Evolutionary conservation across 2,329 filamentous ascomycete genomes (phyloP).

Genomic region (Nemania serpens): DNA sequence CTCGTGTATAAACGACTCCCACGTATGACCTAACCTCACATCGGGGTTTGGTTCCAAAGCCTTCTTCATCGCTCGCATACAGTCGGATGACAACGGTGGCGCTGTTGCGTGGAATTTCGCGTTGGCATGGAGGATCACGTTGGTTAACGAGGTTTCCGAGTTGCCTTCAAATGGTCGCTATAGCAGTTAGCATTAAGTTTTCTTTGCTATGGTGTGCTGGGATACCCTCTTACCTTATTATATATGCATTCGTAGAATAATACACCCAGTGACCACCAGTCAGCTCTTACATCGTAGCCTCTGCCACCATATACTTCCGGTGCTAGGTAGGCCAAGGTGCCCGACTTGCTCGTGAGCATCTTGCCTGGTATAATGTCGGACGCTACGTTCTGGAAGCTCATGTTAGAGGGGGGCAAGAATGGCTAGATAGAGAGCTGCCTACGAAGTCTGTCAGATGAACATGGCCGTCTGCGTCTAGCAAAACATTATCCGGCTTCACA

Average conservation of each 20-base stretch:
- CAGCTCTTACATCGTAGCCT: conserved; percentile 87
- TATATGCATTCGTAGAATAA: conserved; percentile 99
- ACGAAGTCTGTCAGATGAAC: conserved; percentile 98
- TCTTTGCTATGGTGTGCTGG: neutral
- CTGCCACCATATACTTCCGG: conserved; percentile 92
- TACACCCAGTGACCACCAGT: conserved; percentile 98
- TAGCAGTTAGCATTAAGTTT: conserved; percentile 38
- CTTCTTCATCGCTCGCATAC: conserved; percentile 84
- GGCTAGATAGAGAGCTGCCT: conserved; percentile 44
- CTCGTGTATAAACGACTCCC: conserved; percentile 83
- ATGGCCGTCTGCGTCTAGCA: conserved; percentile 87
- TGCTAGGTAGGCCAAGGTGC: conserved; percentile 91
- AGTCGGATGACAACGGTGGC: conserved; percentile 85
- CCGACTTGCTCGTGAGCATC: conserved; percentile 90
- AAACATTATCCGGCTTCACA: conserved; percentile 89
- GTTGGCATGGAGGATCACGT: conserved; percentile 78
- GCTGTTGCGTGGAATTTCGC: conserved; percentile 92
- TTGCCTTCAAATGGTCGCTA: conserved; percentile 92
- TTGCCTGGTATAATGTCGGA: conserved; percentile 87
- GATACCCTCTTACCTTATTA: conserved; percentile 73
- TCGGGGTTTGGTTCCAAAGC: conserved; percentile 80
- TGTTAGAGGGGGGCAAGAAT: conserved; percentile 38
- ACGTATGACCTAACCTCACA: conserved; percentile 83
- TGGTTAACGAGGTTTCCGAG: conserved; percentile 78
- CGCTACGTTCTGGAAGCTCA: conserved; percentile 78